phyloP scores from a whole-genome alignment of 2,329 filamentous ascomycete genomes.

The Scortechinia acanthostroma region DNA sequence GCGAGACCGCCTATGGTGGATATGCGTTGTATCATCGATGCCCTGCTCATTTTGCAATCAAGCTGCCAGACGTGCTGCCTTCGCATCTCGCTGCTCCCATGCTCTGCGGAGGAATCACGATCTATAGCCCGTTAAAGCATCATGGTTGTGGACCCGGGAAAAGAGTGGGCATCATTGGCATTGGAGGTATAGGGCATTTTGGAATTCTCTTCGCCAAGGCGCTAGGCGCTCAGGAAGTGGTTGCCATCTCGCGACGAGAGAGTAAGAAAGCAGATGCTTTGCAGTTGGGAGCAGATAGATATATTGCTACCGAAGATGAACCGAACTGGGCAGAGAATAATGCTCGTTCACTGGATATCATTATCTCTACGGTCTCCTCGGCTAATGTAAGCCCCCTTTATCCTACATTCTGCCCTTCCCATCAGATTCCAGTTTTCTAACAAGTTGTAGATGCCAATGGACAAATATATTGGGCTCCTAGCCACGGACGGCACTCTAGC shows the following conservation, averaged over 20 bases:
- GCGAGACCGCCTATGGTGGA: slow-evolving; percentile 63
- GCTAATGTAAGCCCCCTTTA: slow-evolving; percentile 18
- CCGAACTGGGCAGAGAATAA: slow-evolving; percentile 49
- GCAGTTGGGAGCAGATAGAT: slow-evolving; percentile 51
- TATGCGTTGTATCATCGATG: slow-evolving; percentile 38
- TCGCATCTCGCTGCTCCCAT: slow-evolving; percentile 54
- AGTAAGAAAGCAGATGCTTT: slow-evolving; percentile 51
- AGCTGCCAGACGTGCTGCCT: slow-evolving; percentile 43
- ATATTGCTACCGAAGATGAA: slow-evolving; percentile 45
- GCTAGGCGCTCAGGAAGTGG: slow-evolving; percentile 58
- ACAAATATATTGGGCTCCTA: slow-evolving; percentile 52
- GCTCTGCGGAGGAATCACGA: slow-evolving; percentile 72
- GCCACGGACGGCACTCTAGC: slow-evolving; percentile 52
- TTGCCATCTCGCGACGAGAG: slow-evolving; percentile 53
- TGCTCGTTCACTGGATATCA: slow-evolving; percentile 42
- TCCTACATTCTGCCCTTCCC: neutral
- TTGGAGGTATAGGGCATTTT: slow-evolving; percentile 71
- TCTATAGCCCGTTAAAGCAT: slow-evolving; percentile 61
- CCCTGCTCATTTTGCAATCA: slow-evolving; percentile 50
- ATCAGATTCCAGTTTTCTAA: slow-evolving; percentile 6
- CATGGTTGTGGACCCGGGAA: slow-evolving; percentile 66
- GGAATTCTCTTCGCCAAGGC: slow-evolving; percentile 67
- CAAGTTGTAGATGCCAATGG: slow-evolving; percentile 44
- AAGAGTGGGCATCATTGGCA: slow-evolving; percentile 63
- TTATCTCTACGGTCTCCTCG: slow-evolving; percentile 47